phyloP scores from a whole-genome alignment of 2,329 filamentous ascomycete genomes.

The Fusarium nurragi region DNA sequence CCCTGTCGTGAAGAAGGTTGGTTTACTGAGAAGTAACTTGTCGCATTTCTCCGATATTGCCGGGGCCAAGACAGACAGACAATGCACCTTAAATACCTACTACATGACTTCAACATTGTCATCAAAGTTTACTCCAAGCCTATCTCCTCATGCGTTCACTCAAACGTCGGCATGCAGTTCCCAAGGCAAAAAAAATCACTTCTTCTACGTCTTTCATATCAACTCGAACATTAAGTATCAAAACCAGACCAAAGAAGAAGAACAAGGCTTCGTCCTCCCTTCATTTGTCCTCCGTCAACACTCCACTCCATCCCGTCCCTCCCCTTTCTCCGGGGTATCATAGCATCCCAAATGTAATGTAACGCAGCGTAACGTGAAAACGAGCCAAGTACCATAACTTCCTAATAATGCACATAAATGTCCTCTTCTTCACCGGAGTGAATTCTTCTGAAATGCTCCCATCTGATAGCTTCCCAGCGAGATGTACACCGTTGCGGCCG shows the following conservation, averaged over 20 bases:
- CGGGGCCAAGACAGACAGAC: too few relatives aligned
- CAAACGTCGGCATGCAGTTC: neutral
- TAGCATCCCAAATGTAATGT: slow-evolving; percentile 28
- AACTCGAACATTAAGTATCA: slow-evolving; percentile 33
- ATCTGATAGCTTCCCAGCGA: slow-evolving; percentile 32
- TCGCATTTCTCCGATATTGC: too few relatives aligned
- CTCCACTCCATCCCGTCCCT: slow-evolving; percentile 23
- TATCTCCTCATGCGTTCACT: neutral
- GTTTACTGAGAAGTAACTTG: too few relatives aligned
- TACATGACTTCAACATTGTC: neutral
- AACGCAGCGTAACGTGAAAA: slow-evolving; percentile 14
- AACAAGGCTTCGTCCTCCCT: slow-evolving; percentile 9
- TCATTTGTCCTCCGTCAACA: slow-evolving; percentile 7
- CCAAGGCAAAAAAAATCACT: neutral
- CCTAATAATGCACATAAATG: slow-evolving; percentile 38
- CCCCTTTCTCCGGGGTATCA: slow-evolving; percentile 38
- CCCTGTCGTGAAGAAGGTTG: too few relatives aligned
- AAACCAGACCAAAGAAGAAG: slow-evolving; percentile 24
- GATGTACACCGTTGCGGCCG: slow-evolving; percentile 45
- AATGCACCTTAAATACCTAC: neutral
- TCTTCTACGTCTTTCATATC: neutral
- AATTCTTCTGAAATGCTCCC: slow-evolving; percentile 34
- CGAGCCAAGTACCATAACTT: slow-evolving; percentile 26
- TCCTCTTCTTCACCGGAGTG: slow-evolving; percentile 23
- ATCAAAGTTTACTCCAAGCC: neutral